Evolutionary conservation across 352 stramenopile genomes (phyloP).

Genomic region (Lagenidium giganteum): DNA sequence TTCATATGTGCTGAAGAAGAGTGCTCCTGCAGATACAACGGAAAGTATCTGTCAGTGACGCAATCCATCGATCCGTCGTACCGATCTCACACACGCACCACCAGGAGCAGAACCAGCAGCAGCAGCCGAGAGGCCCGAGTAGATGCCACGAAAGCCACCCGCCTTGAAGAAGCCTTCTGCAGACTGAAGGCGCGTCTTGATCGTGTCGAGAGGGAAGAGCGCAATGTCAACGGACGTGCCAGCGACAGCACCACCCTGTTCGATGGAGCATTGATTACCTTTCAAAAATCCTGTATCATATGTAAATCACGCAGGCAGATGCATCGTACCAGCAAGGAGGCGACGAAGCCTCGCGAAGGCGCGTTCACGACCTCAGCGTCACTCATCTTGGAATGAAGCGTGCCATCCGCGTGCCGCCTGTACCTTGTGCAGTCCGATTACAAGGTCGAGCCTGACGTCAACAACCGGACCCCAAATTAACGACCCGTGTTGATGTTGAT

Average conservation of each 20-base stretch:
- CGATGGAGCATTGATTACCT: too few species aligned
- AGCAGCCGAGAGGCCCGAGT: slow-evolving; percentile 80
- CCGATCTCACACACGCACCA: slow-evolving; percentile 27
- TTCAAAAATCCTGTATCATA: too few species aligned
- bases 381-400: slow-evolving; percentile 11
- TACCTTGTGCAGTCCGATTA: too few species aligned
- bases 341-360: slow-evolving; percentile 54
- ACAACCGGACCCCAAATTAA: not conserved
- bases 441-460: slow-evolving; percentile 23
- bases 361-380: slow-evolving; percentile 20
- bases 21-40: slow-evolving; percentile 32
- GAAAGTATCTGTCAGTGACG: not conserved
- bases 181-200: slow-evolving; percentile 97
- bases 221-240: slow-evolving; percentile 95
- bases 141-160: slow-evolving; percentile 91
- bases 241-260: slow-evolving; percentile 87
- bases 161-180: slow-evolving; percentile 94
- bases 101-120: slow-evolving; percentile 85
- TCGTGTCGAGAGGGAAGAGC: slow-evolving; percentile 96
- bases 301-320: too few species aligned
- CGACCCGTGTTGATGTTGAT: not conserved
- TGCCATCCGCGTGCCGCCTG: too few species aligned
- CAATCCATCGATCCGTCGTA: not conserved
- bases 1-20: slow-evolving; percentile 87
- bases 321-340: slow-evolving; percentile 64